Evolutionary conservation across 2,329 filamentous ascomycete genomes (phyloP).

Genomic region (Lecanicillium sp.): DNA sequence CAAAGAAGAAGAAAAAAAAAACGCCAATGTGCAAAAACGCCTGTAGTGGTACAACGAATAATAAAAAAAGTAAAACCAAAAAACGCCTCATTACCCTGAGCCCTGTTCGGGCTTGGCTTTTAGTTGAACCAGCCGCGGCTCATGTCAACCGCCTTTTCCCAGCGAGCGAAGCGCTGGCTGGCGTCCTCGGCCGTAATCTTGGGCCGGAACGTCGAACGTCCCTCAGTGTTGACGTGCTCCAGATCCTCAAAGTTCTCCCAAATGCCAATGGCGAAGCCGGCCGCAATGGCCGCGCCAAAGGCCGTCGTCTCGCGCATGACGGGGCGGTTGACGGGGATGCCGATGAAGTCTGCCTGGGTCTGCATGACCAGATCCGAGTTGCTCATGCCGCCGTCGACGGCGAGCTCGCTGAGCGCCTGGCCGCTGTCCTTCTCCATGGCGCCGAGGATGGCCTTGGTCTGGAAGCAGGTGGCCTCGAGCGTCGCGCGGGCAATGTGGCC

Average conservation of each 20-base stretch:
- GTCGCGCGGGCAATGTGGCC: conserved; percentile 76
- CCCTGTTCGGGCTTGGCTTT: neutral
- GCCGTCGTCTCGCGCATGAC: conserved; percentile 81
- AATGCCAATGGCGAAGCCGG: conserved; percentile 68
- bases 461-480: conserved; percentile 75
- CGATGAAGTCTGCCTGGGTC: conserved; percentile 75
- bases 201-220: conserved; percentile 63
- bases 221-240: conserved; percentile 63
- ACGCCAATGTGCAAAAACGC: neutral
- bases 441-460: conserved; percentile 75
- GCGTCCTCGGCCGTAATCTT: conserved; percentile 55
- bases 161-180: conserved; percentile 59
- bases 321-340: conserved; percentile 71
- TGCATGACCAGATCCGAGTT: conserved; percentile 77
- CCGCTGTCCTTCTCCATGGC: conserved; percentile 77
- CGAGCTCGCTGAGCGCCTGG: conserved; percentile 64
- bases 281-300: conserved; percentile 74
- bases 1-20: neutral
- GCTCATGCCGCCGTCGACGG: conserved; percentile 79
- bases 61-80: conserved; percentile 2
- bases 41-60: neutral
- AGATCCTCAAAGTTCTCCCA: conserved; percentile 71
- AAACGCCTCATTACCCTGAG: neutral
- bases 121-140: conserved; percentile 61
- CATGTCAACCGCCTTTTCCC: conserved; percentile 75